Evolutionary conservation across 148 eudicot genomes (phyloP), one percentile per base, ranked within the genome.

Genomic region (Suaeda aralocaspica): DNA sequence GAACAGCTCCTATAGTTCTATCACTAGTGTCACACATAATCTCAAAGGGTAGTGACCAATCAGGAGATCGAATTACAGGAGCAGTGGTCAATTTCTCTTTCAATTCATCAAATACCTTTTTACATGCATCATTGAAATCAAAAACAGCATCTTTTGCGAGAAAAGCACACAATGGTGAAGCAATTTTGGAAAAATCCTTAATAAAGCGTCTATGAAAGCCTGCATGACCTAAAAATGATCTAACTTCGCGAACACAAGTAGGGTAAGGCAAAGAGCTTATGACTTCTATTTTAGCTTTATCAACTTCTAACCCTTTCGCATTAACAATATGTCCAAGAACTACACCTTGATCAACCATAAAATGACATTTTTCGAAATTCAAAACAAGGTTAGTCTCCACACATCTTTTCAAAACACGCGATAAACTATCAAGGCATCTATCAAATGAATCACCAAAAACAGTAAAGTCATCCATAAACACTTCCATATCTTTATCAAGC

Each of bases 241-340:
- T 28, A 9, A 58, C 11, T 30, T 71, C 59, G 26, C 41, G 51
- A 19, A 13, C 67, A 60, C 60, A 48, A 0, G 53, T 48, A 31
- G 59, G 68, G 39, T 61, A 64, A 2, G 72, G 76, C 13, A 65
- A 44, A 2, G 70, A 50, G 10, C 31, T 51, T 10, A 70, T 72
- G 7, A 65, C 70, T 2, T 73, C 69, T 24, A 73, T 29, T 46
- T 73, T 73, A 11, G 63, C 76, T 65, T 53, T 53, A 42, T 73
- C 76, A 18, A 58, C 68, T 50, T 75, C 78, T 46, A 75, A 6
- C 4, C 61, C 66, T 29, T 30, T 73, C 8, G 64, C 14, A 41
- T 24, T 50, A 0, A 73, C 65, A 24, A 65, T 45, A 57, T 59
- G 64, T 14, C 64, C 64, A 6, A 73, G 39, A 25, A 65, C 49